These are phyloP conservation scores for Daucus carota DNA, from an alignment of 129 eudicot species.

Conservation along the genomic window DNA sequence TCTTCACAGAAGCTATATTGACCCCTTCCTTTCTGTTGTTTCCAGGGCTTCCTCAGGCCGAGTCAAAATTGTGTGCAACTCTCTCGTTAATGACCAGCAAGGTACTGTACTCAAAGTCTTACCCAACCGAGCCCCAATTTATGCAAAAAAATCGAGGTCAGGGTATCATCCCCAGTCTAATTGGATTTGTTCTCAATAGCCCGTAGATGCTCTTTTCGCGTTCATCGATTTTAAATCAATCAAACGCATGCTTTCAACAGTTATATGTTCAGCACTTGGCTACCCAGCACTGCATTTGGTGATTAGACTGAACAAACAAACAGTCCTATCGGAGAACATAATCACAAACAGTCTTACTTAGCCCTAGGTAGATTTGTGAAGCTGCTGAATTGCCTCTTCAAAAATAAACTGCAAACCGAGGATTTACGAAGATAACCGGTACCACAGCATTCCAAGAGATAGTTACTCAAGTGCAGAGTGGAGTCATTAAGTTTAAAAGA, in stretches of 20 bases:
- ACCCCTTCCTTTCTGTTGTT: not conserved
- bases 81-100: not conserved
- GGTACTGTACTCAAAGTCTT: not conserved
- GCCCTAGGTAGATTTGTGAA: not conserved
- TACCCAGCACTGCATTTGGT: too few species aligned
- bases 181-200: too few species aligned
- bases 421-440: not conserved
- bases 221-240: too few species aligned
- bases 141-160: not conserved
- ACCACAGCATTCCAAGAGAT: too few species aligned
- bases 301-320: not conserved
- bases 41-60: not conserved
- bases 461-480: too few species aligned
- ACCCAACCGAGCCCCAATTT: not conserved
- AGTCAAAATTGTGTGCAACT: not conserved
- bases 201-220: too few species aligned
- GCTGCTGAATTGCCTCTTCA: not conserved
- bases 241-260: too few species aligned
- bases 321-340: not conserved
- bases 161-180: not conserved
- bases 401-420: not conserved
- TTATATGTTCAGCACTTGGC: too few species aligned
- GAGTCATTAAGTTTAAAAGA: too few species aligned
- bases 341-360: not conserved
- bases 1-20: not conserved